Evolutionary conservation across 257 asterid genomes (phyloP).

Genomic region (Mitragyna speciosa): DNA sequence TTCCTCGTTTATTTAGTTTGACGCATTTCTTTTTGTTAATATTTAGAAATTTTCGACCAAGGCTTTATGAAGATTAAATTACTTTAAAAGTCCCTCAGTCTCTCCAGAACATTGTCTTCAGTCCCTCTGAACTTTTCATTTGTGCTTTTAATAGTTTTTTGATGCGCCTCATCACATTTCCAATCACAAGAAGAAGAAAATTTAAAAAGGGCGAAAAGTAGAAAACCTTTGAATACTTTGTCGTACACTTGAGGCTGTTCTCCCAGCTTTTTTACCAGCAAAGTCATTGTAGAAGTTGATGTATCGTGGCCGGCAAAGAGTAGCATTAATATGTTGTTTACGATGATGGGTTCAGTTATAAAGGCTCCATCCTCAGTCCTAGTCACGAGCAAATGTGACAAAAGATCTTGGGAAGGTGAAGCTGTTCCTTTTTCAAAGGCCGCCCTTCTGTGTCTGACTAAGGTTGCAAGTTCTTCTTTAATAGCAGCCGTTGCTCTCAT

Average conservation of each 20-base stretch:
- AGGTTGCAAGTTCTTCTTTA: not conserved
- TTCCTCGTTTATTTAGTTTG: no score
- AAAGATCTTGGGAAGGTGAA: conserved; percentile 13
- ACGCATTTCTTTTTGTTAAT: no score
- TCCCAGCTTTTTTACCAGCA: conserved; percentile 59
- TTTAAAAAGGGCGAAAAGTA: not conserved
- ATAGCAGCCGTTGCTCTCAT: conserved; percentile 2
- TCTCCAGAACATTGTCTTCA: no score
- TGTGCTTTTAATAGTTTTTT: no score
- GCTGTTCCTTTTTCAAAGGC: not conserved
- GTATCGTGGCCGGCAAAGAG: conserved; percentile 87
- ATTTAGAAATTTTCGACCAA: no score
- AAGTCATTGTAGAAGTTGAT: conserved; percentile 51
- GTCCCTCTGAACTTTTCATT: no score
- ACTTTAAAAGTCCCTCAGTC: no score
- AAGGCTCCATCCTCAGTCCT: conserved; percentile 5
- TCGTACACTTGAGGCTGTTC: conserved; percentile 61
- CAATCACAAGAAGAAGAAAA: not conserved
- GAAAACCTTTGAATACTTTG: conserved; percentile 51
- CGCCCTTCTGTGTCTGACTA: not conserved
- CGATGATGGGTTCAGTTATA: not conserved
- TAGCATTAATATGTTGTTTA: conserved; percentile 59
- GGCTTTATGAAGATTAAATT: no score
- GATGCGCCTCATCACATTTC: no score
- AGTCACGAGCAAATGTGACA: not conserved